phyloP scores from a whole-genome alignment of 1,139 yeast genomes.

The Geotrichum carabidarum region DNA sequence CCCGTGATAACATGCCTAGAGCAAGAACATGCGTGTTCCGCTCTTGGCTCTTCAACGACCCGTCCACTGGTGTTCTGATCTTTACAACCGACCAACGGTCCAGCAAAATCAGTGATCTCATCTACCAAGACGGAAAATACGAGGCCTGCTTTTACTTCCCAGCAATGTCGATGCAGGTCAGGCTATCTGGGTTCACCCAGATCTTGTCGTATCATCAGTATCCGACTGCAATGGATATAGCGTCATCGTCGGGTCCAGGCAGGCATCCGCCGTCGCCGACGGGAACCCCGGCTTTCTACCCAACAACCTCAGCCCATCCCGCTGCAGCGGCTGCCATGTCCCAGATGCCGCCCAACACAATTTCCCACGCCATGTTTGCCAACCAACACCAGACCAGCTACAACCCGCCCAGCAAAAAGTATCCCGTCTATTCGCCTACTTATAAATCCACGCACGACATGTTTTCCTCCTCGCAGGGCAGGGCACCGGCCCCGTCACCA shows the following conservation, averaged over 20 bases:
- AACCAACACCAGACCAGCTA: neutral
- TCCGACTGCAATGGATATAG: slow-evolving; percentile 14
- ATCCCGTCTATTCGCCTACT: slow-evolving; percentile 33
- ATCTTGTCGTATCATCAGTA: slow-evolving; percentile 29
- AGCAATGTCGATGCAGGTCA: slow-evolving; percentile 57
- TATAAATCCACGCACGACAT: slow-evolving; percentile 47
- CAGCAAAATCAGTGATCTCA: slow-evolving; percentile 54
- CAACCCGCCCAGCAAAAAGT: neutral
- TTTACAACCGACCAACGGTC: slow-evolving; percentile 71
- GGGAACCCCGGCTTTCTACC: slow-evolving; percentile 9
- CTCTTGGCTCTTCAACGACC: slow-evolving; percentile 70
- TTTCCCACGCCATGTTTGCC: neutral
- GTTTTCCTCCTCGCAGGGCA: slow-evolving; percentile 53
- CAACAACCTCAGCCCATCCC: neutral
- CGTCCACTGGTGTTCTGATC: slow-evolving; percentile 59
- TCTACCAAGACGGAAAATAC: slow-evolving; percentile 46
- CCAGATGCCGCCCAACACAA: neutral
- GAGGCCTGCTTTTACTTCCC: slow-evolving; percentile 77
- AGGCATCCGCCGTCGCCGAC: slow-evolving; percentile 11
- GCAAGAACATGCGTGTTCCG: slow-evolving; percentile 68
- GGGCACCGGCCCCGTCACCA: slow-evolving; percentile 48
- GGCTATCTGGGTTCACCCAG: slow-evolving; percentile 64
- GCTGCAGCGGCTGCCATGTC: neutral
- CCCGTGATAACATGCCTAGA: slow-evolving; percentile 50
- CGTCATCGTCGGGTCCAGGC: slow-evolving; percentile 1